A percentile compares a stretch with the other conserved stretches of the same genome.
These are phyloP conservation scores for Parmelia sp. DNA, from an alignment of 495 filamentous ascomycete genomes.

Conservation along the genomic window DNA sequence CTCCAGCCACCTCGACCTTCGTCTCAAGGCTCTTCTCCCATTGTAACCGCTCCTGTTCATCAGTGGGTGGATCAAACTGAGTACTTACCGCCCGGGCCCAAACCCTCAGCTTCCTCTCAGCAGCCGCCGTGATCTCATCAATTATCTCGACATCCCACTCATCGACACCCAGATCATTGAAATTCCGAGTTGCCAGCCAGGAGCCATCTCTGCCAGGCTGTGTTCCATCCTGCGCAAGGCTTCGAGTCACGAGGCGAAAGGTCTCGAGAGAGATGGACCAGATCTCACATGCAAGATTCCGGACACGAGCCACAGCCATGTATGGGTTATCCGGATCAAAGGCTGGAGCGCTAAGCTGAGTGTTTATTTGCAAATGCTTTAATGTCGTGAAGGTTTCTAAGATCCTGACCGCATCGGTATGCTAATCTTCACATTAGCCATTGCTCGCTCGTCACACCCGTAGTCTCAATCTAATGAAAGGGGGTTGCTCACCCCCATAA, in stretches of 20 bases:
- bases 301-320: not conserved
- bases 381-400: not conserved
- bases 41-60: not conserved
- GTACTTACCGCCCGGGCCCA: not conserved
- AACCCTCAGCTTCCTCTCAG: not conserved
- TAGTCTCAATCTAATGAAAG: not conserved
- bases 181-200: not conserved
- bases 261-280: not conserved
- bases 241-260: not conserved
- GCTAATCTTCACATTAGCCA: not conserved
- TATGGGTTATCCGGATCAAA: slow-evolving; percentile 1
- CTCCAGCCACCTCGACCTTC: not conserved
- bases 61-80: not conserved
- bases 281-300: not conserved
- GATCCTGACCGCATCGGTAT: not conserved
- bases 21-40: not conserved
- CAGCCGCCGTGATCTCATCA: not conserved
- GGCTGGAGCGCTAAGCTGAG: not conserved
- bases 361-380: not conserved
- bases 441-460: not conserved
- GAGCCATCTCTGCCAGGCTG: not conserved
- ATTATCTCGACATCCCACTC: not conserved
- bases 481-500: not conserved
- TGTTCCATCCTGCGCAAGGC: not conserved
- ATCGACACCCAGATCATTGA: not conserved